Percentiles rank a stretch among this genome's conserved stretches.
Conservation (phyloP, 768 basidiomycete species). For the Gymnopilus junonius region DNA sequence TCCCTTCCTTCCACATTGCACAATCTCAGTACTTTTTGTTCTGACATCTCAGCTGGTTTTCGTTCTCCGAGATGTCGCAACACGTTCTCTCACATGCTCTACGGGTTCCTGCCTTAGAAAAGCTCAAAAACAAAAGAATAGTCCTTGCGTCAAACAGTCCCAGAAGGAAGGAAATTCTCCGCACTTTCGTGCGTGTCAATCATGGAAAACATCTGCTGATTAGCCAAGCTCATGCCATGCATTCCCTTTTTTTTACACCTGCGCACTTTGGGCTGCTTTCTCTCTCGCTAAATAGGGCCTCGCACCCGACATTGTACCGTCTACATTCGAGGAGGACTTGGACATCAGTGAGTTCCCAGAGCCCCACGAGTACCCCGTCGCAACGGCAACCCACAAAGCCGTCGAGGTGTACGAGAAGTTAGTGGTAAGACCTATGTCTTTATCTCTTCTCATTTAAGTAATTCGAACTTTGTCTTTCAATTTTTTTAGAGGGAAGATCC, state of each 20-base stretch:
- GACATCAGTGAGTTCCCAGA: slow-evolving; percentile 68
- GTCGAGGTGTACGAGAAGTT: slow-evolving; percentile 42
- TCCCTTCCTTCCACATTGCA: not conserved
- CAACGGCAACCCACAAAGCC: slow-evolving; percentile 42
- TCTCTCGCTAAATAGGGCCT: slow-evolving; percentile 35
- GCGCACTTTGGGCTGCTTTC: not conserved
- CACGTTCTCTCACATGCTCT: slow-evolving; percentile 72
- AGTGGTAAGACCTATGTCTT: slow-evolving; percentile 57
- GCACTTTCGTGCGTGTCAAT: slow-evolving; percentile 63
- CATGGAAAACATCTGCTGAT: slow-evolving; percentile 8
- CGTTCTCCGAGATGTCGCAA: slow-evolving; percentile 27
- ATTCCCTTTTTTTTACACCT: not conserved
- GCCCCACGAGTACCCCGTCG: slow-evolving; percentile 44
- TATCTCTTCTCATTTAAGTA: slow-evolving; percentile 35
- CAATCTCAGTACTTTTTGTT: not conserved
- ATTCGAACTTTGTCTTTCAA: slow-evolving; percentile 80
- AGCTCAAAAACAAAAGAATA: slow-evolving; percentile 74
- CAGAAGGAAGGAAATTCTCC: slow-evolving; percentile 82
- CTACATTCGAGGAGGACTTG: slow-evolving; percentile 79
- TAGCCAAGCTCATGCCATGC: slow-evolving; percentile 1
- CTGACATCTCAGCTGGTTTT: not conserved
- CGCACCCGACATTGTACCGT: slow-evolving; percentile 46
- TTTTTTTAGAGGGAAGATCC: slow-evolving; percentile 54
- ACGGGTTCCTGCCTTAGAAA: slow-evolving; percentile 60
- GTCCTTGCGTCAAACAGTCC: slow-evolving; percentile 89